These are phyloP conservation scores for Umbelopsis vinacea DNA, from an alignment of 192 early-diverging fungal genomes.

Conservation along the genomic window DNA sequence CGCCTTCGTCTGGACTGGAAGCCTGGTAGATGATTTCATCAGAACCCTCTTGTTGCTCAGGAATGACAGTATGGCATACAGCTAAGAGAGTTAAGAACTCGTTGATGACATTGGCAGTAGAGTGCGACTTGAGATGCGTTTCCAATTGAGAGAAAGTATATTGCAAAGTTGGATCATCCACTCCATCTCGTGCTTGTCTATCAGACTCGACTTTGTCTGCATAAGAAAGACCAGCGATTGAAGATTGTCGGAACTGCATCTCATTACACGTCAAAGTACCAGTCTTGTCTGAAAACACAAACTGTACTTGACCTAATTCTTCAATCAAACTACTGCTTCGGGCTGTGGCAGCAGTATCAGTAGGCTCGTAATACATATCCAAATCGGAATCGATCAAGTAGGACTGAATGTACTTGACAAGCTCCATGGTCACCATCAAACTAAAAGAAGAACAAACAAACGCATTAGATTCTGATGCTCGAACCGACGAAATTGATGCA, in stretches of 20 bases:
- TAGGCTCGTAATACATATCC: slow-evolving; percentile 95
- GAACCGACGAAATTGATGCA: background rate
- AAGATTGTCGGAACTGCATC: slow-evolving; percentile 83
- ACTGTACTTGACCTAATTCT: slow-evolving; percentile 93
- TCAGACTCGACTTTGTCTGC: slow-evolving; percentile 83
- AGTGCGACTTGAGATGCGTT: slow-evolving; percentile 57
- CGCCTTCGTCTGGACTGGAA: slow-evolving; percentile 94
- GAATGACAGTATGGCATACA: slow-evolving; percentile 95
- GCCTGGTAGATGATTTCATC: slow-evolving; percentile 86
- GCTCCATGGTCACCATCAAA: slow-evolving; percentile 98
- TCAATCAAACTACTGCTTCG: slow-evolving; percentile 88
- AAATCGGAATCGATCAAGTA: slow-evolving; percentile 89
- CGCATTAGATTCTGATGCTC: slow-evolving; percentile 31
- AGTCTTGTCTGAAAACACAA: slow-evolving; percentile 56
- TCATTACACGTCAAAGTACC: slow-evolving; percentile 42
- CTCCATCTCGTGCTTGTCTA: slow-evolving; percentile 67
- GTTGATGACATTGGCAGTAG: slow-evolving; percentile 67
- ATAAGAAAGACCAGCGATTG: slow-evolving; percentile 90
- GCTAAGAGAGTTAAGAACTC: slow-evolving; percentile 91
- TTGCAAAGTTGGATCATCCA: slow-evolving; percentile 64
- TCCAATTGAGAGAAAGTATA: slow-evolving; percentile 65
- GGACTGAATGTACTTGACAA: slow-evolving; percentile 92
- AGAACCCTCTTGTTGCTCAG: slow-evolving; percentile 69
- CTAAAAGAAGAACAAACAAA: slow-evolving; percentile 55
- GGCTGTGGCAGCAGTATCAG: slow-evolving; percentile 90